These are phyloP conservation scores for Apiotrichum gracile DNA, from an alignment of 1,284 basidiomycete species.

Conservation along the genomic window DNA sequence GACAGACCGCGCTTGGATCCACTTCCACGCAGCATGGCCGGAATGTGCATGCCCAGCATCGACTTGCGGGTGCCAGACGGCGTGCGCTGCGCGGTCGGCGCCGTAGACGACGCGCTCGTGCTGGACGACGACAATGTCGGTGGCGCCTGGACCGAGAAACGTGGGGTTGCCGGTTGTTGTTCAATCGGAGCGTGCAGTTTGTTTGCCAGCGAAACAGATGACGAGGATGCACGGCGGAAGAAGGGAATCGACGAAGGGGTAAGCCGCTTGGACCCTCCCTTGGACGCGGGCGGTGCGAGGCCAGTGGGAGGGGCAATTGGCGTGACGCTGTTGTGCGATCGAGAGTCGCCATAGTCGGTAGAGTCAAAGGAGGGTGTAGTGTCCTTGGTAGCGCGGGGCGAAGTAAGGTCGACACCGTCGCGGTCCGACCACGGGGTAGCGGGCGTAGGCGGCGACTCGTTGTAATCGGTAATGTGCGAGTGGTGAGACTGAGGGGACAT, in stretches of 20 bases:
- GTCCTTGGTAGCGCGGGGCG: conserved; percentile 15
- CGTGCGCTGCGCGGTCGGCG: conserved; percentile 16
- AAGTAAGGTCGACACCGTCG: conserved; percentile 16
- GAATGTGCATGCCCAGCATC: conserved; percentile 57
- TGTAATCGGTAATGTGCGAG: not conserved
- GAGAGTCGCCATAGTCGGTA: conserved; percentile 2
- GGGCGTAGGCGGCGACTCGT: conserved; percentile 15
- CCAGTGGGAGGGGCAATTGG: conserved; percentile 13
- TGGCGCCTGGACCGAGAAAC: conserved; percentile 11
- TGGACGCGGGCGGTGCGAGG: conserved; percentile 13
- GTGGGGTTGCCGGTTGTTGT: conserved; percentile 4
- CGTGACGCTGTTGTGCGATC: conserved; percentile 22
- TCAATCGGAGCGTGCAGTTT: conserved; percentile 12
- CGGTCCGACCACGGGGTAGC: conserved; percentile 30
- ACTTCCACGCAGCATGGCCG: conserved; percentile 73
- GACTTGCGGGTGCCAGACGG: conserved; percentile 38
- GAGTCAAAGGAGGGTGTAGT: conserved; percentile 15
- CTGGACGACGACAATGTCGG: conserved; percentile 1
- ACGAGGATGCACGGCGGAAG: conserved; percentile 85
- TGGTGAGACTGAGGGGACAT: not conserved
- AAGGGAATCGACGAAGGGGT: conserved; percentile 94
- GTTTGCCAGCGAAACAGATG: conserved; percentile 51
- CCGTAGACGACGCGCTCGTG: not conserved
- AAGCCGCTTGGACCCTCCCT: conserved; percentile 53
- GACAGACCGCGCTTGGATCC: conserved; percentile 54